Evolutionary conservation across 192 early-diverging fungal genomes (phyloP).

Genomic region (Linderina pennispora): DNA sequence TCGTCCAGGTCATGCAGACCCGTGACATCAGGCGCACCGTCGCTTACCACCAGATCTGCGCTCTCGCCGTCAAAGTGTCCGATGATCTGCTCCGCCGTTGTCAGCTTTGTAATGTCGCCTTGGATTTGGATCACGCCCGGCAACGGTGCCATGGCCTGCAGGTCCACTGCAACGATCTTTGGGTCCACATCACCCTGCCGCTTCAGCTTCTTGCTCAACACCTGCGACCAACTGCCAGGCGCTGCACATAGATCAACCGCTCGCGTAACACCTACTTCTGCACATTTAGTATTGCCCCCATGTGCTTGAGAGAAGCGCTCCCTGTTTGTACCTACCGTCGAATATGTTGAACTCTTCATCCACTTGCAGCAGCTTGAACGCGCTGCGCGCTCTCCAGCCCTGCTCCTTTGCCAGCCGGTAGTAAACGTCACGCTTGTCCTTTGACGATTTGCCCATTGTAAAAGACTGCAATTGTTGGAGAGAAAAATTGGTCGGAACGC

Average conservation of each 20-base stretch:
- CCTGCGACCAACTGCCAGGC: conserved; percentile 97
- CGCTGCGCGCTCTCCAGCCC: conserved; percentile 93
- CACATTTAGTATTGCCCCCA: no score
- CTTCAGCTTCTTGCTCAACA: conserved; percentile 61
- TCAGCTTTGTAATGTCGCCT: conserved; percentile 95
- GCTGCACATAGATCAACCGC: conserved; percentile 98
- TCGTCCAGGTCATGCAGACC: conserved; percentile 99
- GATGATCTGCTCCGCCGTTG: conserved; percentile 88
- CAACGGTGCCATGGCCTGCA: conserved; percentile 95
- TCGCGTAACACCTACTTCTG: conserved; percentile 64
- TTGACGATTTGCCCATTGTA: conserved; percentile 78
- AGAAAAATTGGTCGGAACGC: no score
- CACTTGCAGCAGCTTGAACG: conserved; percentile 95
- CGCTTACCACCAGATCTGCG: conserved; percentile 93
- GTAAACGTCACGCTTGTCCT: conserved; percentile 95
- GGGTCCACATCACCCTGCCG: conserved; percentile 48
- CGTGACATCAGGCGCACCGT: conserved; percentile 95
- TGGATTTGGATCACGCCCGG: conserved; percentile 91
- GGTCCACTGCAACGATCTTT: conserved; percentile 91
- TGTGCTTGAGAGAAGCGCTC: not conserved
- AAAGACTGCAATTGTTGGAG: no score
- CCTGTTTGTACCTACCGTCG: conserved; percentile 45
- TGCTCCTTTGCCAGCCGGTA: conserved; percentile 97
- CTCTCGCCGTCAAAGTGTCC: conserved; percentile 80
- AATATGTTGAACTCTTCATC: conserved; percentile 95